A percentile compares a stretch with the other conserved stretches of the same genome.
Evolutionary conservation across 2,329 filamentous ascomycete species (phyloP).

Genomic region (Xylaria sp.): DNA sequence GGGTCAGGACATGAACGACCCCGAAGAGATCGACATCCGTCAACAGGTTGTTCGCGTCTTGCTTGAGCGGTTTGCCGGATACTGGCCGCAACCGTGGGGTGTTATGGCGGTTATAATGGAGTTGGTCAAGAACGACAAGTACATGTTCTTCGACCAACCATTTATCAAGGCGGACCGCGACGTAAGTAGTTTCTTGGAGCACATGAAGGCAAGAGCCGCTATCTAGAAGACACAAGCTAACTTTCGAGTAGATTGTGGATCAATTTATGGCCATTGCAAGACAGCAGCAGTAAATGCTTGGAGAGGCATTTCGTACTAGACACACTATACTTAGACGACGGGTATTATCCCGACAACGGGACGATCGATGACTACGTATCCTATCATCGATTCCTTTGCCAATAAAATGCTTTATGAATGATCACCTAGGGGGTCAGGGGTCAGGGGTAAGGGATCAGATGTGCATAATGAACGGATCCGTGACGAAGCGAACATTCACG

Average conservation of each 20-base stretch:
- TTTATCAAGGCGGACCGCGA: slow-evolving; percentile 91
- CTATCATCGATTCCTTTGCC: slow-evolving; percentile 6
- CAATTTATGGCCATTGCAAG: slow-evolving; percentile 34
- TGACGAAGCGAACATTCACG: slow-evolving; percentile 22
- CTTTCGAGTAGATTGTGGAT: slow-evolving; percentile 31
- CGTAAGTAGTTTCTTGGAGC: slow-evolving; percentile 50
- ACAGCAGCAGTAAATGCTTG: slow-evolving; percentile 25
- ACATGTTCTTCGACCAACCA: slow-evolving; percentile 88
- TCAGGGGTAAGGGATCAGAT: slow-evolving; percentile 7
- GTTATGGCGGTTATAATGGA: slow-evolving; percentile 86
- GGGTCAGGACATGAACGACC: slow-evolving; percentile 70
- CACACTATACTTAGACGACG: background rate
- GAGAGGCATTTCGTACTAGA: background rate
- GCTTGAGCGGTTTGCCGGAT: slow-evolving; percentile 83
- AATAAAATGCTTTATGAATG: slow-evolving; percentile 10
- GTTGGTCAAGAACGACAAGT: slow-evolving; percentile 87
- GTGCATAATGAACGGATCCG: slow-evolving; percentile 11
- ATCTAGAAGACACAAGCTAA: slow-evolving; percentile 11
- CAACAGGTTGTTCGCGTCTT: slow-evolving; percentile 90
- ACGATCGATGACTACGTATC: slow-evolving; percentile 7
- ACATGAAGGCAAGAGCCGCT: background rate
- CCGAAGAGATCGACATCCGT: slow-evolving; percentile 79
- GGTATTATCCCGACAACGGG: background rate
- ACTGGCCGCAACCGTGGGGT: slow-evolving; percentile 95
- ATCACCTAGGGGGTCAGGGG: slow-evolving; percentile 4